phyloP scores from a whole-genome alignment of 2,329 filamentous ascomycete genomes.

The Neurospora crassa region DNA sequence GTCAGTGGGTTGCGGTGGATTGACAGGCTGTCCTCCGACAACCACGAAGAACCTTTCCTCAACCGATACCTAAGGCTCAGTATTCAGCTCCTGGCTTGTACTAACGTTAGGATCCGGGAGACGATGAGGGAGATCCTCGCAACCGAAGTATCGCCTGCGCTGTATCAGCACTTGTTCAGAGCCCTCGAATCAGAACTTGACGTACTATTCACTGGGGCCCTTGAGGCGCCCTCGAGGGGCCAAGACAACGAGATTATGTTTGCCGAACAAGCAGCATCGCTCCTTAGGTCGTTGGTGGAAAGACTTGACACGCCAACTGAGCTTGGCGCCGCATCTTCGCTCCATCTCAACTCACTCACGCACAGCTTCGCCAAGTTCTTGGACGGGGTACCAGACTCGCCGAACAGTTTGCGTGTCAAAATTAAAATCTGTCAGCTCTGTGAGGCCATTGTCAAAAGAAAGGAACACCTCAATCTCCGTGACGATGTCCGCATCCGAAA shows the following conservation, averaged over 20 bases:
- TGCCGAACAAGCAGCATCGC: conserved; percentile 55
- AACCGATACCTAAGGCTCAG: conserved; percentile 52
- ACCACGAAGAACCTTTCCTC: conserved; percentile 50
- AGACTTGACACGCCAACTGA: conserved; percentile 54
- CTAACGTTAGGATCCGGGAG: conserved; percentile 55
- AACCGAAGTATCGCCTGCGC: conserved; percentile 50
- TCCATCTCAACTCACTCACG: conserved; percentile 54
- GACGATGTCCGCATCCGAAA: conserved; percentile 62
- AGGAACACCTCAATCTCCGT: conserved; percentile 57
- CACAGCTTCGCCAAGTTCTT: conserved; percentile 60
- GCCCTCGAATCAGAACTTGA: conserved; percentile 57
- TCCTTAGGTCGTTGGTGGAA: conserved; percentile 55
- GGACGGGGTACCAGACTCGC: conserved; percentile 46
- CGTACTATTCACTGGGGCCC: conserved; percentile 48
- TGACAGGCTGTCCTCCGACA: conserved; percentile 48
- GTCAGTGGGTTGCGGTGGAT: conserved; percentile 54
- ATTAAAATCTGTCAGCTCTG: conserved; percentile 61
- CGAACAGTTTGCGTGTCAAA: conserved; percentile 51
- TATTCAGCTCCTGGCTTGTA: conserved; percentile 55
- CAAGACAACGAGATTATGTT: conserved; percentile 55
- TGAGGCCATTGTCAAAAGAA: conserved; percentile 54
- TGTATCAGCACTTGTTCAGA: conserved; percentile 55
- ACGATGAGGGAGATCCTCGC: conserved; percentile 58
- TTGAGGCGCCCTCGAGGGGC: conserved; percentile 40
- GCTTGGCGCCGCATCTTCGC: conserved; percentile 49